Evolutionary conservation across 1,284 basidiomycete genomes (phyloP), one percentile per base, ranked within the genome.

Genomic region (Apiotrichum gamsii): DNA sequence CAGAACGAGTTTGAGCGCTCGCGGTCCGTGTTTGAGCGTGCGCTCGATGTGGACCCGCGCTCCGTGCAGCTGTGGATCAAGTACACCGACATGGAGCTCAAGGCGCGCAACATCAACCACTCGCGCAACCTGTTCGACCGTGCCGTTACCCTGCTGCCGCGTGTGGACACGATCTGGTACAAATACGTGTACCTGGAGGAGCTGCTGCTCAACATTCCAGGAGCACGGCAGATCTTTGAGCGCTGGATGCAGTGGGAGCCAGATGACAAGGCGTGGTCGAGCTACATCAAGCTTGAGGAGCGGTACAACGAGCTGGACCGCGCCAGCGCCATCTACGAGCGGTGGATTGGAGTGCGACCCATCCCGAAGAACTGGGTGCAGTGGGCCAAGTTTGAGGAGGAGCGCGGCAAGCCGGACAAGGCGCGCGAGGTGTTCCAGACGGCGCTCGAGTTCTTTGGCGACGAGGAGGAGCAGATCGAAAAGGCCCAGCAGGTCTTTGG

Each of bases 211-310:
- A 98, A 99, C 65, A 83, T 98, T 30, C 81, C 89, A 1, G 94
- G 94, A 24, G 91, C 93, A 1, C 83, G 94, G 10, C 93, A 97
- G 69, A 88, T 98, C 48, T 98, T 98, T 62, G 95, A 99, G 72
- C 80, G 94, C 39, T 98, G 94, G 94, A 95, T 98, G 90, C 80
- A 86, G 56, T 98, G 95, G 95, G 91, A 98, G 69, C 95, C 95
- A 0, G 90, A 97, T 64, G 95, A 98, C 80, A 97, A 96, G 49
- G 91, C 94, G 6, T 98, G 94, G 95, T 87, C 90, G 65, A 89
- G 90, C 11, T 98, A 95, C 72, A 90, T 98, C 78, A 94, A 96
- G 76, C 77, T 98, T 69, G 95, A 99, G 75, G 82, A 87, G 64
- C 80, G 94, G 39, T 98, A 98, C 70, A 77, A 84, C 56, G 95